phyloP scores from a whole-genome alignment of 495 filamentous ascomycete species.

The Collariella sp. region DNA sequence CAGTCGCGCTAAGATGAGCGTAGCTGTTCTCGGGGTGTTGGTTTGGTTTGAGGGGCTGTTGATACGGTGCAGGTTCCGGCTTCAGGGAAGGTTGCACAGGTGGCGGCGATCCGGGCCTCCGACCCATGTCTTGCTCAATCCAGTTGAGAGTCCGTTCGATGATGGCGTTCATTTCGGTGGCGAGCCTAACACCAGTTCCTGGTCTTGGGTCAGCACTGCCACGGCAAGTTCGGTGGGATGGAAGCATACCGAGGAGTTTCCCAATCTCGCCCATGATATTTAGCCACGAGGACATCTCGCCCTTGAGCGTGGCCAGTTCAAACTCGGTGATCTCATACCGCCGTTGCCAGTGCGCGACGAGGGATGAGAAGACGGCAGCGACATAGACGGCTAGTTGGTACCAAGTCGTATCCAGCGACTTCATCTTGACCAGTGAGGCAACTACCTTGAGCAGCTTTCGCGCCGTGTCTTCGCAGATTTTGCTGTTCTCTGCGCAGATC shows the following conservation, averaged over 20 bases:
- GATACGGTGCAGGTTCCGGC: slow-evolving; percentile 10
- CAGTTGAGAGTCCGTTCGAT: slow-evolving; percentile 36
- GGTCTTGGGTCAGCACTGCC: neutral
- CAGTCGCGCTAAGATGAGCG: neutral
- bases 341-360: slow-evolving; percentile 62
- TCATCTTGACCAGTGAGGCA: slow-evolving; percentile 47
- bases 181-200: slow-evolving; percentile 30
- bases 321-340: slow-evolving; percentile 45
- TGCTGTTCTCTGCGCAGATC: slow-evolving; percentile 55
- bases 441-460: slow-evolving; percentile 54
- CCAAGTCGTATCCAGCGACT: slow-evolving; percentile 77
- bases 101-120: slow-evolving; percentile 13
- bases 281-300: slow-evolving; percentile 63
- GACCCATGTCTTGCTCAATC: slow-evolving; percentile 37
- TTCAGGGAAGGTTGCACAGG: slow-evolving; percentile 6
- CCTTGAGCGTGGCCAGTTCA: slow-evolving; percentile 48
- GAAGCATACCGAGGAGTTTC: slow-evolving; percentile 48
- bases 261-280: slow-evolving; percentile 58
- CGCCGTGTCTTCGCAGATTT: slow-evolving; percentile 58
- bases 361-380: slow-evolving; percentile 60
- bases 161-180: slow-evolving; percentile 31
- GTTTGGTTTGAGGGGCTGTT: slow-evolving; percentile 2
- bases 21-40: neutral
- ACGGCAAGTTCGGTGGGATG: neutral
- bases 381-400: slow-evolving; percentile 62